Evolutionary conservation across 495 filamentous ascomycete genomes (phyloP).

Genomic region (Hypomontagnella submonticulosa): DNA sequence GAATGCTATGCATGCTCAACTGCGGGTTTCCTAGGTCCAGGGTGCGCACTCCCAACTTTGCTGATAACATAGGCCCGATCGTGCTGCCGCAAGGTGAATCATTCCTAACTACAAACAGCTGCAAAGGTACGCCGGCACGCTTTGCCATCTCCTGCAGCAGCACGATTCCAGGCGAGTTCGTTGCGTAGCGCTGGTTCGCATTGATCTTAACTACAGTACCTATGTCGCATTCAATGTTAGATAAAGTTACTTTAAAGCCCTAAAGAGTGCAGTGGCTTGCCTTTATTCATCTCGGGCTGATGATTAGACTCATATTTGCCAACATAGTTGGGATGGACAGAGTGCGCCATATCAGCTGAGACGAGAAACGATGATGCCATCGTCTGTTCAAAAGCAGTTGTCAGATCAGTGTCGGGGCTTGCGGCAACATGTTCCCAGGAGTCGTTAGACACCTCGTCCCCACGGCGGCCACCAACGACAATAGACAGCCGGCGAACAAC

Average conservation of each 20-base stretch:
- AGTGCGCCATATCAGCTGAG: slow-evolving; percentile 97
- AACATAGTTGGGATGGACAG: slow-evolving; percentile 92
- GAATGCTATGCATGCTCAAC: slow-evolving; percentile 95
- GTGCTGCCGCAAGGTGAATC: slow-evolving; percentile 94
- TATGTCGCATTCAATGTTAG: slow-evolving; percentile 10
- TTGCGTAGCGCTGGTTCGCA: slow-evolving; percentile 94
- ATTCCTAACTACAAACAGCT: slow-evolving; percentile 96
- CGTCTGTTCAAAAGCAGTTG: slow-evolving; percentile 93
- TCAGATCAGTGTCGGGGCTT: slow-evolving; percentile 61
- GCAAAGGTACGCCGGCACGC: slow-evolving; percentile 77
- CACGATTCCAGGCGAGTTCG: slow-evolving; percentile 94
- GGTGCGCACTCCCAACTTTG: slow-evolving; percentile 84
- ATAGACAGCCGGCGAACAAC: slow-evolving; percentile 89
- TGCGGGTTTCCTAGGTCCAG: slow-evolving; percentile 97
- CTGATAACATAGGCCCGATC: slow-evolving; percentile 94
- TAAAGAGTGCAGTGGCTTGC: neutral
- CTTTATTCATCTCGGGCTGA: slow-evolving; percentile 91
- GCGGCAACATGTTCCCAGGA: slow-evolving; percentile 64
- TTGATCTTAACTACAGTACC: slow-evolving; percentile 98
- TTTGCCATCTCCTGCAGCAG: slow-evolving; percentile 87
- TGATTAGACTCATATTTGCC: slow-evolving; percentile 91
- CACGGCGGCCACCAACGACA: slow-evolving; percentile 64
- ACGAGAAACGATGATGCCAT: slow-evolving; percentile 92
- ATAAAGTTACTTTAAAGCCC: neutral
- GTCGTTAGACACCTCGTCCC: slow-evolving; percentile 53